phyloP scores from a whole-genome alignment of 179 eudicot species.

The Silene coronaria region DNA sequence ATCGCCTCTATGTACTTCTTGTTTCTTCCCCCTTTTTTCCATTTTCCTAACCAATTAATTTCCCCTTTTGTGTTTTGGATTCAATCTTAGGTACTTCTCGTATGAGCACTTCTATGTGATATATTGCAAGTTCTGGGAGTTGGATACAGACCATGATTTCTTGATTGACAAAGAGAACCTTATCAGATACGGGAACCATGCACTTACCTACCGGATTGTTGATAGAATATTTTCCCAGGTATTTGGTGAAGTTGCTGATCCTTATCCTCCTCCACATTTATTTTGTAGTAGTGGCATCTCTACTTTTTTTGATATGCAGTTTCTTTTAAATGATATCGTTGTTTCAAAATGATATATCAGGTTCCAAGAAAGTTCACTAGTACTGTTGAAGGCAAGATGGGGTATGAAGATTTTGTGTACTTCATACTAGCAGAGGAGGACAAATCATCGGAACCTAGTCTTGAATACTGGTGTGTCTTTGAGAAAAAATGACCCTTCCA shows the following conservation, averaged over 20 bases:
- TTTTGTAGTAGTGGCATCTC: background rate
- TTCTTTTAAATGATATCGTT: background rate
- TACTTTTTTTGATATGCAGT: background rate
- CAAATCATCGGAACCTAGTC: slow-evolving; percentile 94
- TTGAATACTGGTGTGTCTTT: slow-evolving; percentile 74
- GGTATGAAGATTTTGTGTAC: slow-evolving; percentile 98
- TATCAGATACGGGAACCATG: slow-evolving; percentile 94
- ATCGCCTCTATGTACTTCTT: background rate
- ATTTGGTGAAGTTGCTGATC: slow-evolving; percentile 7
- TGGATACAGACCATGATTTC: slow-evolving; percentile 95
- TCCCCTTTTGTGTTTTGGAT: background rate
- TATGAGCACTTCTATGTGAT: slow-evolving; percentile 97
- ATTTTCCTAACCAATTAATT: background rate
- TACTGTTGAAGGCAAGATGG: slow-evolving; percentile 96
- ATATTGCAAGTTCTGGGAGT: slow-evolving; percentile 99
- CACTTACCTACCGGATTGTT: slow-evolving; percentile 92
- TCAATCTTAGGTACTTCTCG: slow-evolving; percentile 72
- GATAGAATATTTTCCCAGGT: slow-evolving; percentile 98
- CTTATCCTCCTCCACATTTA: background rate
- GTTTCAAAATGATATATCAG: slow-evolving; percentile 30
- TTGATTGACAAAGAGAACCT: slow-evolving; percentile 93
- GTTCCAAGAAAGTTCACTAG: slow-evolving; percentile 87
- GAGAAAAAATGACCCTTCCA: background rate
- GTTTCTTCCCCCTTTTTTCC: background rate
- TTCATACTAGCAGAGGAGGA: slow-evolving; percentile 97